phyloP scores from a whole-genome alignment of 2,329 filamentous ascomycete species.

The Pseudogymnoascus sp. region DNA sequence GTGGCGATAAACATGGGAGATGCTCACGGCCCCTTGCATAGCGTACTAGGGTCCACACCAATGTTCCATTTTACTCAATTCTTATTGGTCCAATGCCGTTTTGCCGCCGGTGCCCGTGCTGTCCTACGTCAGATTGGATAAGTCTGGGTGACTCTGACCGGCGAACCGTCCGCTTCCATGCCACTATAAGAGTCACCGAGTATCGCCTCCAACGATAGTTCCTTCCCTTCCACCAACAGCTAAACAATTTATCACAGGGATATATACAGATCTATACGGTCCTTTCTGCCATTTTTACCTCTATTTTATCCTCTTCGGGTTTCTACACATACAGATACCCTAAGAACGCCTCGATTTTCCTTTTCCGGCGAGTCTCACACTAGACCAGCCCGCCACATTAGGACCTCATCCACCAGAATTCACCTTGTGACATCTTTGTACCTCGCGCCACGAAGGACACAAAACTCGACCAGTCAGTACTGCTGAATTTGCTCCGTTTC shows the following conservation, averaged over 20 bases:
- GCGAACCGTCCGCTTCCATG: not conserved
- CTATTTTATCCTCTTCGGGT: not conserved
- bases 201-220: not conserved
- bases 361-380: slow-evolving; percentile 3
- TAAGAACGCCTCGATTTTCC: not conserved
- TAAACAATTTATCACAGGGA: not conserved
- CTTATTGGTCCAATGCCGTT: not conserved
- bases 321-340: not conserved
- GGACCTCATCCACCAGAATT: not conserved
- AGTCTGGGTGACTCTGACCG: not conserved
- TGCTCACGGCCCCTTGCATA: slow-evolving; percentile 3
- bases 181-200: slow-evolving; percentile 5
- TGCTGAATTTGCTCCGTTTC: not conserved
- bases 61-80: not conserved
- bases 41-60: not conserved
- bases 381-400: not conserved
- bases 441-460: slow-evolving; percentile 1
- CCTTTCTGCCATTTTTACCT: not conserved
- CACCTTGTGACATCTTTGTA: slow-evolving; percentile 1
- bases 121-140: not conserved
- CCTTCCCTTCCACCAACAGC: not conserved
- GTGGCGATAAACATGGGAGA: not conserved
- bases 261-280: slow-evolving; percentile 2
- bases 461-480: not conserved
- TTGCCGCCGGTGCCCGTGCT: not conserved